Base-by-base conservation (phyloP, 2,329 filamentous ascomycete species). In the Eutypella sp. region DNA sequence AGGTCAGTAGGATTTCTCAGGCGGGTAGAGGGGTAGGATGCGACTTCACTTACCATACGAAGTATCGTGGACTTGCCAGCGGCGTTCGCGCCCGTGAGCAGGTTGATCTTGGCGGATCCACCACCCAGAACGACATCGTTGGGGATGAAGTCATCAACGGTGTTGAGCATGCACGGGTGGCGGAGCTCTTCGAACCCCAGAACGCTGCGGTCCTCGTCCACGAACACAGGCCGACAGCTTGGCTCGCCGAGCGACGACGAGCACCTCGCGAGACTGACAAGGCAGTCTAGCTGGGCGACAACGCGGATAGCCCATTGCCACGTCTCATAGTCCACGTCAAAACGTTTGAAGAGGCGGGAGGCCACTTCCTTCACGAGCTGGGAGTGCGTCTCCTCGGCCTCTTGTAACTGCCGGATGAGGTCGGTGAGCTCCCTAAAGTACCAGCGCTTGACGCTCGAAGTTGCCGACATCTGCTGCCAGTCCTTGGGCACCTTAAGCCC, bases 391-490 rank as follows among this genome's bases (percentile, higher is more conserved):
- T 99, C 93, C 62, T 96, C 91, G 2, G 90, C 88, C 68, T 99
- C 93, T 62, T 96, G 93, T 16, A 97, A 76, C 56, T 89, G 79
- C 41, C 92, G 85, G 19, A 99, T 90, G 2, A 96, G 79, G 23
- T 79, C 75, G 13, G 87, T 86, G 13, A 97, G 76, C 59, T 95
- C 87, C 1, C 84, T 78, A 56, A 91, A 95, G 70, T 97, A 99
- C 72, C 92, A 99, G 1, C 93, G 85, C 68, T 95, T 96, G 60
- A 95, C 87, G 46, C 85, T 82, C 51, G 86, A 81, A 0, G 93
- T 97, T 1, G 91, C 87, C 4, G 93, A 97, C 90, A 97, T 96
- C 62, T 97, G 92, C 52, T 90, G 84, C 91, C 93, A 99, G 57
- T 74, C 81, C 54, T 86, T 86, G 0, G 93, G 93, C 2, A 99